Conservation (phyloP, 2,329 filamentous ascomycete genomes). For the Sarocladium kiliense region DNA sequence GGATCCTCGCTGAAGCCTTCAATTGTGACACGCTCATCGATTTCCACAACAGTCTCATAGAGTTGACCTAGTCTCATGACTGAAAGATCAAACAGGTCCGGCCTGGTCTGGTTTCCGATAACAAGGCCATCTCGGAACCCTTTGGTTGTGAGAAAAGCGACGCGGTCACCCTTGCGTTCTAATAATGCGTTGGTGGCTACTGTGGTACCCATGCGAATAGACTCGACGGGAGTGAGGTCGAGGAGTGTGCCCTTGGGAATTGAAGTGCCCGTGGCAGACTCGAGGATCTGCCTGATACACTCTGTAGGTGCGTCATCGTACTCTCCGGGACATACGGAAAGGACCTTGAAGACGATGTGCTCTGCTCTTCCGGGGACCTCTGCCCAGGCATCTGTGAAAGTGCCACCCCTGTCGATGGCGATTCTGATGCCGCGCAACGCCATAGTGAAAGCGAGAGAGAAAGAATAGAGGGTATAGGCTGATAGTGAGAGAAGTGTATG, state of each 20-base stretch:
- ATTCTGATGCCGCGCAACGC: conserved; percentile 12
- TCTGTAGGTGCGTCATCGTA: conserved; percentile 71
- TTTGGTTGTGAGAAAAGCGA: conserved; percentile 65
- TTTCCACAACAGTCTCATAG: conserved; percentile 64
- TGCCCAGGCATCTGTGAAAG: conserved; percentile 13
- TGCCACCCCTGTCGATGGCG: conserved; percentile 11
- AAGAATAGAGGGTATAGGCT: too few species aligned
- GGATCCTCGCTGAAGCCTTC: conserved; percentile 72
- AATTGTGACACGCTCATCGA: conserved; percentile 70
- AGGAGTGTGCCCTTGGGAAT: conserved; percentile 28
- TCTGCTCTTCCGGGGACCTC: conserved; percentile 11
- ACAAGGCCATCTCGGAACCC: conserved; percentile 68
- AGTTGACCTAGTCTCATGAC: conserved; percentile 64
- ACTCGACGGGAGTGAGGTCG: conserved; percentile 42
- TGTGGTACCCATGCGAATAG: conserved; percentile 55
- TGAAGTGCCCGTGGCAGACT: conserved; percentile 24
- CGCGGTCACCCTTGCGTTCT: conserved; percentile 67
- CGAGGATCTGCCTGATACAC: conserved; percentile 53
- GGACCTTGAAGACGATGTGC: conserved; percentile 56
- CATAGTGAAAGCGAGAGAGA: too few species aligned
- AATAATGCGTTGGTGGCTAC: conserved; percentile 74
- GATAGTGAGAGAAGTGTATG: too few species aligned
- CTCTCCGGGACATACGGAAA: conserved; percentile 67
- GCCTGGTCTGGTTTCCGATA: conserved; percentile 70
- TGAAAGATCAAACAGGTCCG: conserved; percentile 68